These are phyloP conservation scores for Leccinum griseonigrum DNA, from an alignment of 1,284 basidiomycete genomes.

Conservation along the genomic window DNA sequence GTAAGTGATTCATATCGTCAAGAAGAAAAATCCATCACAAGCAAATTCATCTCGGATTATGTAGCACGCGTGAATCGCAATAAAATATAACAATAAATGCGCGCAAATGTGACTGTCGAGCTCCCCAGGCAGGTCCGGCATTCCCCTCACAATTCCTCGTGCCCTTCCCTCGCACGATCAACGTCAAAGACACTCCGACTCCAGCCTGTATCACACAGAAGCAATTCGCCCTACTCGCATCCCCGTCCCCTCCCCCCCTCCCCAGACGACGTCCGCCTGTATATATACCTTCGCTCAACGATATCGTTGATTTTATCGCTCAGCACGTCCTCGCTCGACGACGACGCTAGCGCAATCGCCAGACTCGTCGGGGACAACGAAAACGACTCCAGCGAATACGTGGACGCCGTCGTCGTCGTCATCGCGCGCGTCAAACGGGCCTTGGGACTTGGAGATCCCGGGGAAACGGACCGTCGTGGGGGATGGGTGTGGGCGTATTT, in stretches of 20 bases:
- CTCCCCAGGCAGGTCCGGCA: too few species aligned
- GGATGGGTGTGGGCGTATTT: background rate
- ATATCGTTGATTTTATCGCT: slow-evolving; percentile 25
- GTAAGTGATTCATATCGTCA: too few species aligned
- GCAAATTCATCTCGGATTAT: too few species aligned
- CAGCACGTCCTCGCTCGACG: slow-evolving; percentile 24
- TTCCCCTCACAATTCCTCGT: too few species aligned
- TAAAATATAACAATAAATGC: too few species aligned
- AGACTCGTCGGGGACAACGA: slow-evolving; percentile 29
- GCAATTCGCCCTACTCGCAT: background rate
- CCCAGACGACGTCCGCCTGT: slow-evolving; percentile 12
- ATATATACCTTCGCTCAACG: slow-evolving; percentile 20
- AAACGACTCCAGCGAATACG: slow-evolving; percentile 18
- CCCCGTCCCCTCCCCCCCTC: background rate
- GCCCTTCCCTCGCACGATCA: too few species aligned
- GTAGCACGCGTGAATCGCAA: too few species aligned
- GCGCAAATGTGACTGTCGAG: too few species aligned
- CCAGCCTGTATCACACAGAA: background rate
- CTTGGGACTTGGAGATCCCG: slow-evolving; percentile 15
- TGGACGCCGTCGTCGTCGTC: background rate
- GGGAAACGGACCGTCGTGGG: slow-evolving; percentile 3
- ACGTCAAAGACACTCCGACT: background rate
- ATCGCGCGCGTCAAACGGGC: slow-evolving; percentile 3
- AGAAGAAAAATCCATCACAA: too few species aligned
- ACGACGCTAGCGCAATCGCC: slow-evolving; percentile 22